These are phyloP conservation scores for Daldinia childiae DNA, from an alignment of 495 filamentous ascomycete genomes.

Conservation along the genomic window DNA sequence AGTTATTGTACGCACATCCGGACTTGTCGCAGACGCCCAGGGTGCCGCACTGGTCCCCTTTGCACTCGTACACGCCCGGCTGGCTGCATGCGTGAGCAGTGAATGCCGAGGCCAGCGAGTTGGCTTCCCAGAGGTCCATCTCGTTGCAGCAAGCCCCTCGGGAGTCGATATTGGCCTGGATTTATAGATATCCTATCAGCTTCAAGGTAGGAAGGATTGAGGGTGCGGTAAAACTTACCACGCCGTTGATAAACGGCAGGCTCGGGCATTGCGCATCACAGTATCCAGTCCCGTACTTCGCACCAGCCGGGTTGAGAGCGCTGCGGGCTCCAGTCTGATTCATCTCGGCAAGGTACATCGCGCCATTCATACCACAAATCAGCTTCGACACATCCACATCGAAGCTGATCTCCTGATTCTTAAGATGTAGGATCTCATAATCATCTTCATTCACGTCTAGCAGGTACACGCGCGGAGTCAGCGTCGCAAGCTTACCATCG, in stretches of 20 bases:
- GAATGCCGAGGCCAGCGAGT: slow-evolving; percentile 64
- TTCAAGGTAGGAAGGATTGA: neutral
- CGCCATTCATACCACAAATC: slow-evolving; percentile 77
- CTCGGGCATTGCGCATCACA: slow-evolving; percentile 77
- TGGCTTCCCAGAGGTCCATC: slow-evolving; percentile 79
- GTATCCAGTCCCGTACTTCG: slow-evolving; percentile 78
- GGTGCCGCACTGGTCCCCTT: slow-evolving; percentile 62
- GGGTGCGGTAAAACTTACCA: slow-evolving; percentile 47
- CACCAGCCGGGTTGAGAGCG: slow-evolving; percentile 70
- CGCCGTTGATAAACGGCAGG: slow-evolving; percentile 75
- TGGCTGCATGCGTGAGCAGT: slow-evolving; percentile 72
- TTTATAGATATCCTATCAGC: slow-evolving; percentile 4
- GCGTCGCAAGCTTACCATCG: slow-evolving; percentile 51
- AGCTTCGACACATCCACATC: slow-evolving; percentile 72
- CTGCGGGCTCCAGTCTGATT: slow-evolving; percentile 67
- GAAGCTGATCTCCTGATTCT: slow-evolving; percentile 73
- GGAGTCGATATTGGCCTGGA: slow-evolving; percentile 63
- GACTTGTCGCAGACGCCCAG: slow-evolving; percentile 48
- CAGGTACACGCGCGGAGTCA: slow-evolving; percentile 71
- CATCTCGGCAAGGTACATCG: slow-evolving; percentile 75
- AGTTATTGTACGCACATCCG: slow-evolving; percentile 50
- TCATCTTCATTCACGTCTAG: slow-evolving; percentile 57
- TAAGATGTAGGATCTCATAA: slow-evolving; percentile 68
- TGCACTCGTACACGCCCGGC: slow-evolving; percentile 61
- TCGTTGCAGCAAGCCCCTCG: slow-evolving; percentile 76